Evolutionary conservation across 2,329 filamentous ascomycete species (phyloP).

Genomic region (Aspergillus amoenus): DNA sequence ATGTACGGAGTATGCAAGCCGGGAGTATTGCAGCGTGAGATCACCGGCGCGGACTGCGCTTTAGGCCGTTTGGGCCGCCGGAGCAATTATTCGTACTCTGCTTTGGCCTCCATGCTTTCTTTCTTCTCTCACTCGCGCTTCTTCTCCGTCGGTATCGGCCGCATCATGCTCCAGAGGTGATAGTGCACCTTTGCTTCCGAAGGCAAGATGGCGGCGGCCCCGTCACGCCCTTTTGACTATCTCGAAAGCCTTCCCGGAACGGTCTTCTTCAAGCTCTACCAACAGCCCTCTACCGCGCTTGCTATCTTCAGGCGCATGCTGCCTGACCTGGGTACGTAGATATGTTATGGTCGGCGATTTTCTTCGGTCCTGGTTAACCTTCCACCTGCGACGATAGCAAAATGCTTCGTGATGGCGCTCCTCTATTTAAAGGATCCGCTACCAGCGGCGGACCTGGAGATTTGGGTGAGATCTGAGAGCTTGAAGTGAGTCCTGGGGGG

Average conservation of each 20-base stretch:
- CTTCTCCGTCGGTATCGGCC: constrained; percentile 7
- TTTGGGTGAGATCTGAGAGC: constrained; percentile 74
- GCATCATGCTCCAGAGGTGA: constrained; percentile 30
- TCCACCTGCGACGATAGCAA: constrained; percentile 57
- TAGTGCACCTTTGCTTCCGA: constrained; percentile 15
- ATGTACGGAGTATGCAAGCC: background rate
- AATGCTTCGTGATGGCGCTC: constrained; percentile 92
- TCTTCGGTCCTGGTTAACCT: constrained; percentile 5
- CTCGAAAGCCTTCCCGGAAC: constrained; percentile 87
- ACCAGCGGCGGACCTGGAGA: constrained; percentile 74
- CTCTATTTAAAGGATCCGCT: constrained; percentile 86
- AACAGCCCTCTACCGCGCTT: constrained; percentile 90
- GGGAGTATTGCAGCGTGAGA: constrained; percentile 16
- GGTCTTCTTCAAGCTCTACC: constrained; percentile 88
- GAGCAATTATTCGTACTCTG: constrained; percentile 14
- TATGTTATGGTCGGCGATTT: constrained; percentile 3
- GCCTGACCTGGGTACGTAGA: constrained; percentile 72
- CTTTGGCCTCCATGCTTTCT: background rate
- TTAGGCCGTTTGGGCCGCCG: constrained; percentile 30
- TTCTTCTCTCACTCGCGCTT: background rate
- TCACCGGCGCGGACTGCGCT: constrained; percentile 30
- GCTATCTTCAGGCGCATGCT: constrained; percentile 98
- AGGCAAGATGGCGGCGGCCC: constrained; percentile 55
- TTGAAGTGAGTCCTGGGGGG: constrained; percentile 50
- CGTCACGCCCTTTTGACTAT: constrained; percentile 74